phyloP scores from a whole-genome alignment of 164 flowering plant genomes.

The Platanus orientalis region DNA sequence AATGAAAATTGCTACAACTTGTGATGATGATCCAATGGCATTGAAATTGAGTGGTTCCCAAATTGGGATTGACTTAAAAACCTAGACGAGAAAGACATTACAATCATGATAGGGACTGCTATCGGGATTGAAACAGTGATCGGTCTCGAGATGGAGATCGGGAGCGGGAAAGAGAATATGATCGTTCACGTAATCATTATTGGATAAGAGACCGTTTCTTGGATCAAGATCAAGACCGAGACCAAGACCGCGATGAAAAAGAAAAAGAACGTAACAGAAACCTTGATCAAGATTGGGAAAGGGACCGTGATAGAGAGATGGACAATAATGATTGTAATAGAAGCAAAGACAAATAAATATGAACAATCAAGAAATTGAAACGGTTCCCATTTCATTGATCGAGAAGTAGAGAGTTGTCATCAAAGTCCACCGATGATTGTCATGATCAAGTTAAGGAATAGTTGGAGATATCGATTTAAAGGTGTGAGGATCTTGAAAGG shows the following conservation, averaged over 20 bases:
- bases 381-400: too few relatives aligned
- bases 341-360: slow-evolving; percentile 34
- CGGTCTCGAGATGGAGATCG: slow-evolving; percentile 47
- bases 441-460: too few relatives aligned
- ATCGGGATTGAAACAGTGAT: slow-evolving; percentile 39
- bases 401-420: too few relatives aligned
- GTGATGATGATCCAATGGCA: slow-evolving; percentile 16
- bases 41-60: slow-evolving; percentile 32
- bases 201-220: slow-evolving; percentile 35
- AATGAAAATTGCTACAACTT: slow-evolving; percentile 65
- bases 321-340: slow-evolving; percentile 33
- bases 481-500: too few relatives aligned
- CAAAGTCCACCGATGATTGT: too few relatives aligned
- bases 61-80: slow-evolving; percentile 42
- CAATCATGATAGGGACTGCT: slow-evolving; percentile 39
- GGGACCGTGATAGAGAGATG: slow-evolving; percentile 34
- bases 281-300: slow-evolving; percentile 31
- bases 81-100: slow-evolving; percentile 36
- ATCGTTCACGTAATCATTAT: slow-evolving; percentile 30
- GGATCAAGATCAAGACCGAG: slow-evolving; percentile 36
- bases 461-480: too few relatives aligned
- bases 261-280: slow-evolving; percentile 31
- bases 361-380: slow-evolving; percentile 31
- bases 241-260: slow-evolving; percentile 25
- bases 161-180: slow-evolving; percentile 36